Evolutionary conservation across 208 protist species (phyloP), one percentile per base, ranked within the genome.

Genomic region (Trichomonas tenax): DNA sequence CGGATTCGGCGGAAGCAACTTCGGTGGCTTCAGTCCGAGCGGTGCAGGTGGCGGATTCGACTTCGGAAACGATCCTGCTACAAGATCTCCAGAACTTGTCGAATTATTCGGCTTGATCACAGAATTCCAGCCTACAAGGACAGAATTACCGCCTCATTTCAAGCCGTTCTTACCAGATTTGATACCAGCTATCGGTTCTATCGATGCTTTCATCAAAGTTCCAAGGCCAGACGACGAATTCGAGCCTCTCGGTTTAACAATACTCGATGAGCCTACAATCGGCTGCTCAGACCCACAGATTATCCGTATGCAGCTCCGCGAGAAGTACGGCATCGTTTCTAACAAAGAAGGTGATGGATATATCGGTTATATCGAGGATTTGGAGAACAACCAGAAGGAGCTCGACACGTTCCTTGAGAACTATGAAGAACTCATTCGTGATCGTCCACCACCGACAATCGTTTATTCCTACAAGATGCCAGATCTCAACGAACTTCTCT

Each of bases 171-270:
- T 51, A 51, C 86, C 86, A 17, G 86, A 93, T 0, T 38, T 93
- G 0, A 40, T 93, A 17, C 86, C 86, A 93, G 41, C 86, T 10
- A 93, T 99, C 44, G 99, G 99, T 31, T 98, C 99, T 86, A 98
- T 99, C 82, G 99, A 99, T 96, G 98, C 98, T 0, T 99, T 99
- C 96, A 97, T 99, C 93, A 99, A 99, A 97, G 97, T 99, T 48
- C 89, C 96, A 93, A 23, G 86, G 17, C 86, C 86, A 34, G 86
- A 93, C 38, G 86, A 44, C 10, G 86, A 93, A 38, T 44, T 48
- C 41, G 86, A 93, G 11, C 86, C 86, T 8, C 44, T 93, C 9
- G 86, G 86, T 6, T 51, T 93, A 38, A 93, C 26, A 38, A 17
- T 93, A 0, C 26, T 93, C 8, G 86, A 93, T 51, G 86, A 93